Evolutionary conservation across 306 rosid species (phyloP), one percentile per base, ranked within the genome.

Genomic region (Quillaja saponaria): DNA sequence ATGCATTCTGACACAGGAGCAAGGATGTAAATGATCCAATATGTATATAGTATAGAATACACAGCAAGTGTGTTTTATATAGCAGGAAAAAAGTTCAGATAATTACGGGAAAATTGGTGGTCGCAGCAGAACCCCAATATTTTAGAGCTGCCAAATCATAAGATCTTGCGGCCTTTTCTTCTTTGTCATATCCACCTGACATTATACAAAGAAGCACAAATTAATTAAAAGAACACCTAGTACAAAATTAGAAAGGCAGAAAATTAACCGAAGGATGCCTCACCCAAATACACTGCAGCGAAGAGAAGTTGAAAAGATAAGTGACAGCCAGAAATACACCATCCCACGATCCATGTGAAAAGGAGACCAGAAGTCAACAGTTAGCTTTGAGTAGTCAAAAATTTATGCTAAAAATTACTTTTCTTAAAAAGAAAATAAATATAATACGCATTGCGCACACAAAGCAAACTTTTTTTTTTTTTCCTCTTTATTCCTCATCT

Each of bases 101-200:
- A 8, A 59, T 77, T 85, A 94, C 99, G 57, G 96, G 91, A 73
- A 89, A 94, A 80, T 94, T 89, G 63, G 97, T 89, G 53, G 99
- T 94, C 14, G 99, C 99, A 0, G 87, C 69, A 7, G 94, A 81
- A 28, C 99, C 99, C 99, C 99, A 94, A 62, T 94, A 94, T 74
- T 94, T 94, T 11, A 94, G 78, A 69, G 99, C 99, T 18, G 99
- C 99, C 82, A 94, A 82, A 80, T 94, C 99, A 75, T 94, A 94
- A 61, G 99, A 80, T 75, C 97, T 83, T n/a, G 99, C 97, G 1
- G 99, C 99, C 76, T 90, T 94, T 8, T 94, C 99, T 77, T 94
- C 99, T 73, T 89, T 89, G 79, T 94, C 99, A 81, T 94, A 94
- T 49, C 97, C 99, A 78, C 99, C 99, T 94, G 80, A 73, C 45